A percentile compares a stretch with the other conserved stretches of the same genome.
Evolutionary conservation across 495 filamentous ascomycete genomes (phyloP).

Genomic region (Neurospora sp.): DNA sequence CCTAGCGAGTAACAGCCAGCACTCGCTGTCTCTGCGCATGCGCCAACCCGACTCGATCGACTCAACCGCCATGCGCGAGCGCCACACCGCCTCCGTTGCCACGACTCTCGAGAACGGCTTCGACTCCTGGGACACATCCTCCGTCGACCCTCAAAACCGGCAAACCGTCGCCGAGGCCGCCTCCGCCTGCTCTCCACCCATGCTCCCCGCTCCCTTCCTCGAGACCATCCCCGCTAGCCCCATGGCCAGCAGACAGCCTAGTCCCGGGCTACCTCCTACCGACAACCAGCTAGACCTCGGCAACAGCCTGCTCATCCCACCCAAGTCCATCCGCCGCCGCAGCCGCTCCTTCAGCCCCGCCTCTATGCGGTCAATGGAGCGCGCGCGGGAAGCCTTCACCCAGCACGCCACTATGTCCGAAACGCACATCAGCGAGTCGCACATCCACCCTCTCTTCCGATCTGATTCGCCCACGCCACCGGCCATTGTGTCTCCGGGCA

Average conservation of each 20-base stretch:
- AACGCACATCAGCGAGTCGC: constrained; percentile 64
- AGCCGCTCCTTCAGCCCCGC: constrained; percentile 37
- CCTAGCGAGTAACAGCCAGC: constrained; percentile 18
- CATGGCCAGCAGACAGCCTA: constrained; percentile 38
- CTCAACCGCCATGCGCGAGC: constrained; percentile 23
- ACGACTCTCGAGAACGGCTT: constrained; percentile 43
- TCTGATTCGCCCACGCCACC: constrained; percentile 62
- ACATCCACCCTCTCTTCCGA: constrained; percentile 82
- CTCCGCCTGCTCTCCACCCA: constrained; percentile 18
- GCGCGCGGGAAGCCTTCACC: constrained; percentile 24
- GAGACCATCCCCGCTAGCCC: constrained; percentile 54
- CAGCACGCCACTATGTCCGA: constrained; percentile 40
- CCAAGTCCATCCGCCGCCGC: constrained; percentile 33
- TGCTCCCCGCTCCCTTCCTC: constrained; percentile 30
- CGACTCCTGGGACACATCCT: constrained; percentile 59
- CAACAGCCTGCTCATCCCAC: constrained; percentile 8
- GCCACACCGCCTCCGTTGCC: constrained; percentile 4
- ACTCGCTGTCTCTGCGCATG: constrained; percentile 13
- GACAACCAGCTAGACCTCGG: neutral
- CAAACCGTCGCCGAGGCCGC: constrained; percentile 40
- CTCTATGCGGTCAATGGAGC: constrained; percentile 11
- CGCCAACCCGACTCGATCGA: constrained; percentile 29
- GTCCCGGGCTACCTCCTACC: constrained; percentile 20
- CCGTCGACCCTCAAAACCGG: constrained; percentile 46
- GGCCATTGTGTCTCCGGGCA: constrained; percentile 56